Evolutionary conservation across 352 stramenopile genomes (phyloP), one percentile per base, ranked within the genome.

Genomic region (Globisporangium polare): DNA sequence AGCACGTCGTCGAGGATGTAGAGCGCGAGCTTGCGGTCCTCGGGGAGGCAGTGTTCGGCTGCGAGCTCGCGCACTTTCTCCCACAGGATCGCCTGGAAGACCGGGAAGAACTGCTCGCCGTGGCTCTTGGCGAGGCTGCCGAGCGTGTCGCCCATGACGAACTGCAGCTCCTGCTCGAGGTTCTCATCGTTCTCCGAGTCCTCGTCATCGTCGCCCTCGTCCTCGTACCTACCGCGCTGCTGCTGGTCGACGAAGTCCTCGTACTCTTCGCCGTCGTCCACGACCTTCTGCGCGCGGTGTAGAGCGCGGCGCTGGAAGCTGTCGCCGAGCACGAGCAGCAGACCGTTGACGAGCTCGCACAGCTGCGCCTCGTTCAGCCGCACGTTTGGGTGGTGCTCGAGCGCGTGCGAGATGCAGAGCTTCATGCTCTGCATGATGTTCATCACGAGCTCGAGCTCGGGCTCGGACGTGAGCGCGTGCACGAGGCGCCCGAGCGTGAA

Each of bases 391-490:
- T 89, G 75, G 5, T 69, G 42, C 24, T 66, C 65, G 1, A 77
- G 74, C 4, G 81, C 78, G 61, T 89, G 62, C 31, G 61, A 61
- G 2, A 95, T 68, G 29, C 80, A 92, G 15, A 74, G 73, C 39
- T 81, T 91, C 79, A 95, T 93, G 65, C 77, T 90, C 66, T 95
- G 83, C 78, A 95, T 92, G 62, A 95, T 92, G 60, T 53, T 90
- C 62, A 93, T 73, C 12, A 93, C 83, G 37, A 95, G 69, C 53
- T 95, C 83, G n/a, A 93, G 72, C 24, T 95, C 86, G 0, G 83
- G 83, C 68, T 95, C 86, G 5, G 83, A 91, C 9, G 81, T 88
- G 45, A 95, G 71, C 29, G 86, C 86, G 52, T 90, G 69, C 8
- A 95, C 76, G 31, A 95, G 65, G 2, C 86, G 78, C 37, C 86